Conservation (phyloP, 2,329 filamentous ascomycete genomes). For the Penicillium griseofulvum region DNA sequence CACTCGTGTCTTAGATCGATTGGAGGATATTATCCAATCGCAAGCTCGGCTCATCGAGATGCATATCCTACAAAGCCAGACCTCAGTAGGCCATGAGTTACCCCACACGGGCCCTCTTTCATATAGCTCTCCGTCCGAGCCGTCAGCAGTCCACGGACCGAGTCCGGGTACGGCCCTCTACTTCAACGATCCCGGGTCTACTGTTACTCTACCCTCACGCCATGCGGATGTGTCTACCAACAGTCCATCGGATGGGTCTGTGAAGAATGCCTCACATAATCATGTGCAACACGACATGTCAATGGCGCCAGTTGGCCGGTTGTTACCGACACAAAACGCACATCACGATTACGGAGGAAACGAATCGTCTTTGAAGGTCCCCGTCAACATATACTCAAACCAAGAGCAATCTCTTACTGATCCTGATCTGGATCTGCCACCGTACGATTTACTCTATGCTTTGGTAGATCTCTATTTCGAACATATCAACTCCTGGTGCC, state of each 20-base stretch:
- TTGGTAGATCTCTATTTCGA: slow-evolving; percentile 76
- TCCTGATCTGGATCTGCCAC: slow-evolving; percentile 67
- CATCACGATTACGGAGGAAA: slow-evolving; percentile 44
- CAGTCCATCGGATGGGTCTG: slow-evolving; percentile 37
- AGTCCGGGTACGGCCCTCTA: slow-evolving; percentile 61
- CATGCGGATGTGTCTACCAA: slow-evolving; percentile 43
- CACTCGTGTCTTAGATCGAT: slow-evolving; percentile 50
- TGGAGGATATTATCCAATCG: slow-evolving; percentile 64
- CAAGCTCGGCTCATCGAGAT: slow-evolving; percentile 67
- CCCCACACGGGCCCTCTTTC: slow-evolving; percentile 28
- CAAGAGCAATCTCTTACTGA: slow-evolving; percentile 46
- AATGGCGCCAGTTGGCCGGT: slow-evolving; percentile 16
- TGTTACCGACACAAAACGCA: slow-evolving; percentile 26
- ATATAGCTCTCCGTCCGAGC: slow-evolving; percentile 50
- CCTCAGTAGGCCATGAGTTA: slow-evolving; percentile 30
- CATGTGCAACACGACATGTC: slow-evolving; percentile 24
- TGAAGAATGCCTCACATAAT: slow-evolving; percentile 25
- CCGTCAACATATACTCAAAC: slow-evolving; percentile 55
- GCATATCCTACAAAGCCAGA: slow-evolving; percentile 46
- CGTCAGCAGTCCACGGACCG: slow-evolving; percentile 52
- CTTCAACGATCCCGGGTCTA: slow-evolving; percentile 56
- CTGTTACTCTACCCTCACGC: slow-evolving; percentile 48
- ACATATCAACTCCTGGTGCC: slow-evolving; percentile 80
- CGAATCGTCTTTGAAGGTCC: slow-evolving; percentile 56
- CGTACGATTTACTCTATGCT: slow-evolving; percentile 70